Evolutionary conservation across 129 eudicot species (phyloP).

Genomic region (Cynara cardunculus): DNA sequence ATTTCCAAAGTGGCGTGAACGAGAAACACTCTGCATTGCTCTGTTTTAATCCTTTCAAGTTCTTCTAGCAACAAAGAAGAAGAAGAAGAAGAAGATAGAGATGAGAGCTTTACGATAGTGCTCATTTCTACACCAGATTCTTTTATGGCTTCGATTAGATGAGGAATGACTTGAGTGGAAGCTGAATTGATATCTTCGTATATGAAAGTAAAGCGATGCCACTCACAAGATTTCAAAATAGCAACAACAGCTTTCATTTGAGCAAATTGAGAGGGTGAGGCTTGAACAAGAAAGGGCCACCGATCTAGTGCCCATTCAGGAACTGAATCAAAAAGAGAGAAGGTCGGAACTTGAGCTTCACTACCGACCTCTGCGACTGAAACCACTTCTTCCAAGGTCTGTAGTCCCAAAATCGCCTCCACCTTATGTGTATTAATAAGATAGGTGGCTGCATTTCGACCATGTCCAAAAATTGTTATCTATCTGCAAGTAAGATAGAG

Average conservation of each 20-base stretch:
- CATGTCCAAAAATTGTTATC: constrained; percentile 1
- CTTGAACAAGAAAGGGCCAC: constrained; percentile 49
- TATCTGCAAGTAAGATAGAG: background rate
- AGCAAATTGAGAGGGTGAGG: constrained; percentile 30
- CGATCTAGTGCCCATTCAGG: constrained; percentile 38
- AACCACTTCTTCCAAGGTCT: constrained; percentile 41
- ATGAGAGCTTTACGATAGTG: constrained; percentile 30
- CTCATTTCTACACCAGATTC: constrained; percentile 29
- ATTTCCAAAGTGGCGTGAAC: constrained; percentile 41
- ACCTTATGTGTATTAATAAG: constrained; percentile 32
- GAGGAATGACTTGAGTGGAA: constrained; percentile 24
- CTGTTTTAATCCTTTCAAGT: constrained; percentile 35
- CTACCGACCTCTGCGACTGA: constrained; percentile 34
- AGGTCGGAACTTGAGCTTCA: constrained; percentile 31
- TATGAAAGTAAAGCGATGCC: constrained; percentile 29
- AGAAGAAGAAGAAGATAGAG: constrained; percentile 23
- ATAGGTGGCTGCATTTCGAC: constrained; percentile 44
- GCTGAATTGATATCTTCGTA: constrained; percentile 36
- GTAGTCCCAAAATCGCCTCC: constrained; percentile 49
- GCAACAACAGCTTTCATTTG: constrained; percentile 51
- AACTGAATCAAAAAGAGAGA: constrained; percentile 41
- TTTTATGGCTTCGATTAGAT: constrained; percentile 29
- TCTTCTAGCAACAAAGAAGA: constrained; percentile 21
- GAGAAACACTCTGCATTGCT: constrained; percentile 47
- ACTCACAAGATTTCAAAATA: constrained; percentile 32